Evolutionary conservation across 148 eudicot species (phyloP).

Genomic region (Selenicereus undatus): DNA sequence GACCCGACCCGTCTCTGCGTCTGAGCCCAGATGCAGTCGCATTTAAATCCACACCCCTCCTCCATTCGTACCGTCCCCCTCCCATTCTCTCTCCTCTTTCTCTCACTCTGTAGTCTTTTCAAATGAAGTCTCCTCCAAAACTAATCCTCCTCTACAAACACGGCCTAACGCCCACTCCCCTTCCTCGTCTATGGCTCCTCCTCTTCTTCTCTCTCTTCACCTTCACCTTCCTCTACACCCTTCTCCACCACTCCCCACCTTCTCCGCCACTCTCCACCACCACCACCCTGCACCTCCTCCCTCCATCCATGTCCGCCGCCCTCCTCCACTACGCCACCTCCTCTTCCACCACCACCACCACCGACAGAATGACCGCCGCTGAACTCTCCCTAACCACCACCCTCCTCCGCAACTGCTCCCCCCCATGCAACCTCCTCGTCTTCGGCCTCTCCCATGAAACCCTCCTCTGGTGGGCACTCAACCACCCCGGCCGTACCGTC

Average conservation of each 20-base stretch:
- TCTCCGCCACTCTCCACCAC: slow-evolving; percentile 33
- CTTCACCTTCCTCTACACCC: slow-evolving; percentile 23
- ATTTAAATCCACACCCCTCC: background rate
- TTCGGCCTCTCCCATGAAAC: slow-evolving; percentile 86
- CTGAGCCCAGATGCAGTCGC: background rate
- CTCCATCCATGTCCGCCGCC: slow-evolving; percentile 44
- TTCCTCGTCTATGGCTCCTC: slow-evolving; percentile 40
- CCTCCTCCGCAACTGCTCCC: slow-evolving; percentile 44
- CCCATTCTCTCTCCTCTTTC: background rate
- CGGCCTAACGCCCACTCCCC: background rate
- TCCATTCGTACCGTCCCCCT: no score
- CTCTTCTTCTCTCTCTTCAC: slow-evolving; percentile 37
- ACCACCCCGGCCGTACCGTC: slow-evolving; percentile 57
- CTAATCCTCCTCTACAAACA: slow-evolving; percentile 57
- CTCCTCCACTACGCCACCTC: slow-evolving; percentile 80
- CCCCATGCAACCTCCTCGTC: slow-evolving; percentile 52
- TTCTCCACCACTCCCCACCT: slow-evolving; percentile 31
- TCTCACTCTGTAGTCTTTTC: background rate
- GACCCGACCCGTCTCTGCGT: slow-evolving; percentile 22
- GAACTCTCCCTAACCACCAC: slow-evolving; percentile 46
- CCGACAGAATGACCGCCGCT: slow-evolving; percentile 38
- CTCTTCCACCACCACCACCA: background rate
- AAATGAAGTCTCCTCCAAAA: slow-evolving; percentile 55
- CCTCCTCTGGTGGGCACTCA: slow-evolving; percentile 68
- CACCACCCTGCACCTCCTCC: slow-evolving; percentile 17